Evolutionary conservation across 2,329 filamentous ascomycete species (phyloP).

Genomic region (Penicillium sp.): DNA sequence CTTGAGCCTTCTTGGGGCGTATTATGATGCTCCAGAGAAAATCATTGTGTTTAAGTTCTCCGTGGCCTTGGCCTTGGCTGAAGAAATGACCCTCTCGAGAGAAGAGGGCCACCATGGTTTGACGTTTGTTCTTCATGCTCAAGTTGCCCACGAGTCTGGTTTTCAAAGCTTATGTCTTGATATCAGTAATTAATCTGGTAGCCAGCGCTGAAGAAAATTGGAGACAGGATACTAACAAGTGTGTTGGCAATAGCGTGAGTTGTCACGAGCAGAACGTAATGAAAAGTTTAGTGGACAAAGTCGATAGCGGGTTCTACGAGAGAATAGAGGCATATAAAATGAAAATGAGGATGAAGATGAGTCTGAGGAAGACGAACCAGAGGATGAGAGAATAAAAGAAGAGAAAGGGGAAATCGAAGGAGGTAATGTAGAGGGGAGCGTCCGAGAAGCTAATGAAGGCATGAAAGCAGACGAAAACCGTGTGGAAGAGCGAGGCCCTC

Average conservation of each 20-base stretch:
- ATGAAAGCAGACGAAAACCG: too few species aligned
- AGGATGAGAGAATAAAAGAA: neutral
- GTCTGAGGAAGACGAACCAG: neutral
- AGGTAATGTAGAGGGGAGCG: neutral
- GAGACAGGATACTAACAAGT: too few species aligned
- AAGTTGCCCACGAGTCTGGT: too few species aligned
- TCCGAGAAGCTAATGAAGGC: neutral
- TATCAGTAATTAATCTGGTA: too few species aligned
- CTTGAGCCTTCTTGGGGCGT: neutral
- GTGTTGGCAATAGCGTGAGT: too few species aligned
- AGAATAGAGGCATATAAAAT: too few species aligned
- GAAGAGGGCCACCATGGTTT: neutral
- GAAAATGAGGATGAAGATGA: neutral
- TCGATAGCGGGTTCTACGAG: too few species aligned
- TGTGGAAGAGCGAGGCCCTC: too few species aligned
- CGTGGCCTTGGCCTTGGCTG: neutral
- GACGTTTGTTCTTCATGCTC: neutral
- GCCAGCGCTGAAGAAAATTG: too few species aligned
- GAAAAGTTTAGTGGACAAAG: too few species aligned
- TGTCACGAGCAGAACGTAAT: too few species aligned
- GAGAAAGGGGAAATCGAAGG: conserved; percentile 7
- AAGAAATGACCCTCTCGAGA: neutral
- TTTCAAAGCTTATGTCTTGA: too few species aligned
- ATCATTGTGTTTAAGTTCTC: neutral
- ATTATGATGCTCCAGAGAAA: neutral